phyloP scores from a whole-genome alignment of 345 rosid species.

The Eucalyptus tenuipes region DNA sequence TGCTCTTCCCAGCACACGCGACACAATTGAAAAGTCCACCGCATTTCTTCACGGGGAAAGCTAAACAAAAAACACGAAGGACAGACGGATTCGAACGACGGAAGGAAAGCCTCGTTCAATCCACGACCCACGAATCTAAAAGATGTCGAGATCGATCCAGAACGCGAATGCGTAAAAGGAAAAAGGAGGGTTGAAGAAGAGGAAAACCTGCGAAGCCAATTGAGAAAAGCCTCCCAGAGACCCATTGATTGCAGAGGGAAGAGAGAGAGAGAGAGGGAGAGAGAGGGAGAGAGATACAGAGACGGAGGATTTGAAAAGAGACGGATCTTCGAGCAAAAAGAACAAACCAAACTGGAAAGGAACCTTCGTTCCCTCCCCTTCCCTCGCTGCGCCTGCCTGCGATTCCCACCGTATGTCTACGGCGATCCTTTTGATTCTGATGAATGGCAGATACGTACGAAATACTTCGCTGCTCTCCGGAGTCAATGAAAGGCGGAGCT shows the following conservation, averaged over 20 bases:
- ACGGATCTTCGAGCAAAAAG: not conserved
- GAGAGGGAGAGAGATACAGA: not conserved
- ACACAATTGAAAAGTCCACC: not conserved
- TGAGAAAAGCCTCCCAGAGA: conserved; percentile 62
- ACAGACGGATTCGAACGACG: not conserved
- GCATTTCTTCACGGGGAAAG: not conserved
- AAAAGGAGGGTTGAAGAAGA: not conserved
- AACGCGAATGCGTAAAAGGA: not conserved
- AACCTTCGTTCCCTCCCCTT: not conserved
- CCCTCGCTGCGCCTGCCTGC: not conserved
- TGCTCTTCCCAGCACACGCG: not conserved
- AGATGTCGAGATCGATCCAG: not conserved
- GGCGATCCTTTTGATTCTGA: not conserved
- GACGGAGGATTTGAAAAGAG: not conserved
- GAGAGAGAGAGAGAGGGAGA: not conserved
- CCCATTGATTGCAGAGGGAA: conserved; percentile 17
- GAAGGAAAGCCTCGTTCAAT: not conserved
- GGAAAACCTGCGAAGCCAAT: conserved; percentile 66
- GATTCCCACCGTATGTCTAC: not conserved
- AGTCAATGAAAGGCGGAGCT: not conserved
- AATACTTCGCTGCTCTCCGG: not conserved
- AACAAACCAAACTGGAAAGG: not conserved
- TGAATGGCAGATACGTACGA: not conserved
- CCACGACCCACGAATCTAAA: not conserved
- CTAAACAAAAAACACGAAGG: not conserved